Base-by-base conservation (phyloP, 1,139 yeast species). In the Magnusiomyces paraingens region DNA sequence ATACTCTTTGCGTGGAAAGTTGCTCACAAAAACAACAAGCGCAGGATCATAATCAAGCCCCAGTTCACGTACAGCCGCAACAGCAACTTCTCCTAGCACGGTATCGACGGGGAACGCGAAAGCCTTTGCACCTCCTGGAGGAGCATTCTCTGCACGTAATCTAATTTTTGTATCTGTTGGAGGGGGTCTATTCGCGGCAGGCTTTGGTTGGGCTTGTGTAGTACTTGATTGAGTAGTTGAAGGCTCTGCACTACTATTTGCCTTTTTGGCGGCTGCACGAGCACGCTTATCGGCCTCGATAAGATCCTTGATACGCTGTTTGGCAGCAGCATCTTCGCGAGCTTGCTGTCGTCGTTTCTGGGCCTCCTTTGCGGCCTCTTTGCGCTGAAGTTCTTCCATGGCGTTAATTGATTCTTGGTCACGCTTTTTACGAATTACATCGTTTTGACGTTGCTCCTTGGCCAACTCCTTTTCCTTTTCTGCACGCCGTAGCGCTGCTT, bases 271-370 rank as follows among this genome's bases (percentile, higher is more conserved):
- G 22, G 61, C 65, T 47, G 61, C 59, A 46, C 75, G 58, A 14
- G 68, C 72, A 15, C 64, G 59, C 56, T 62, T 66, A 52, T 71
- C 75, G 21, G 70, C 73, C 53, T 69, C 74, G 53, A 71, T 70
- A 51, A 62, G 66, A 35, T 65, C 70, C 55, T 62, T 62, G 50
- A 71, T 65, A 35, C 70, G 58, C 56, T 64, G 64, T 55, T 66
- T 67, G 35, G 73, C 74, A n/a, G 58, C 57, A 2, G 60, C 61
- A 40, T 71, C 74, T 47, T 66, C 72, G n/a, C 55, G 55, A 2
- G 62, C 67, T 55, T 69, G 70, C 46, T 62, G 59, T 36, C 64
- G 61, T 32, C 70, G 63, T 40, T 62, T 61, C 41, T 62, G 71
- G 10, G 73, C 73, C 41, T 62, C 71, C 55, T 66, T 63, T 52